phyloP scores from a whole-genome alignment of 176 grass and related monocot genomes.

The Paspalum notatum region DNA sequence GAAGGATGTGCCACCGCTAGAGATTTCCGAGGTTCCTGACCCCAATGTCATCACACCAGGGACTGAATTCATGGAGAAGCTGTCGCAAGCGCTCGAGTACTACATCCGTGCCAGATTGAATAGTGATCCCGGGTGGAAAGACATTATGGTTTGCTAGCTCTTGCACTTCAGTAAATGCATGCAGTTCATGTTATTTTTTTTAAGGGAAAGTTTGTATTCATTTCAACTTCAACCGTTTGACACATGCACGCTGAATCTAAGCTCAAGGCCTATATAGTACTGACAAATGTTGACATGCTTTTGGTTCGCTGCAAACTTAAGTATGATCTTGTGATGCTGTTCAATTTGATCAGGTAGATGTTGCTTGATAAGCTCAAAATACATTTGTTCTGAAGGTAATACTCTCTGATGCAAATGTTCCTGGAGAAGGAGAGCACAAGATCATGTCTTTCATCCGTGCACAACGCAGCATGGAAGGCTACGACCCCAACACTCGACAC shows the following conservation, averaged over 20 bases:
- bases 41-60: conserved; percentile 69
- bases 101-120: conserved; percentile 58
- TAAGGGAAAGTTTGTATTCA: background rate
- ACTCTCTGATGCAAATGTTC: conserved; percentile 65
- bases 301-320: too few species aligned
- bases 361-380: background rate
- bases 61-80: conserved; percentile 71
- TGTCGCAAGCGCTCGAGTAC: conserved; percentile 52
- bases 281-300: background rate
- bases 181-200: too few species aligned
- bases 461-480: too few species aligned
- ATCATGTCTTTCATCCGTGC: too few species aligned
- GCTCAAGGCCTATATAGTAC: background rate
- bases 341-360: background rate
- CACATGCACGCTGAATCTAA: background rate
- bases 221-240: background rate
- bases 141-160: conserved; percentile 53
- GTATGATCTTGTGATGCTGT: too few species aligned
- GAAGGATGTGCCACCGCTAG: conserved; percentile 30
- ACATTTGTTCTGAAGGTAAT: conserved; percentile 48
- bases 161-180: background rate
- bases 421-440: background rate
- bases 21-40: conserved; percentile 33
- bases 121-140: conserved; percentile 52
- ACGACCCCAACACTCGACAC: conserved; percentile 55